Percentiles rank a stretch among this genome's conserved stretches.
Conservation (phyloP, 176 grass and related monocot genomes). For the Chrysopogon serrulatus region DNA sequence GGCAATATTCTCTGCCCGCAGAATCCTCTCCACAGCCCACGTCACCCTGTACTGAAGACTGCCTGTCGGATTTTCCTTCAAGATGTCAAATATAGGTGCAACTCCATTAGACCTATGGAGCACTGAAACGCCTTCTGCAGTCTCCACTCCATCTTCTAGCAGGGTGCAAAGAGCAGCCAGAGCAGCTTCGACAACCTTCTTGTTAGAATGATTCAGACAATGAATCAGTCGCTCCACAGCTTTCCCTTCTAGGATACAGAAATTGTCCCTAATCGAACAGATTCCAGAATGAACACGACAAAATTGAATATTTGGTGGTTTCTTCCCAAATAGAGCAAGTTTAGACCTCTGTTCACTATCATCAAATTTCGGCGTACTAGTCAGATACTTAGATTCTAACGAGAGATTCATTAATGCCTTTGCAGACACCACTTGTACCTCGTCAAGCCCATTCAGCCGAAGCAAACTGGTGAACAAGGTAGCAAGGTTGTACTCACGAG, state of each 20-base stretch:
- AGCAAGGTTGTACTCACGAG: slow-evolving; percentile 61
- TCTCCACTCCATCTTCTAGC: slow-evolving; percentile 61
- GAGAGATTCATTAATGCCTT: slow-evolving; percentile 70
- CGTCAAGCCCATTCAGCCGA: slow-evolving; percentile 53
- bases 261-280: slow-evolving; percentile 57
- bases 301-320: slow-evolving; percentile 16
- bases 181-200: slow-evolving; percentile 55
- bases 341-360: slow-evolving; percentile 18
- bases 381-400: slow-evolving; percentile 54
- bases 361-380: slow-evolving; percentile 31
- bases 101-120: slow-evolving; percentile 39
- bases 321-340: slow-evolving; percentile 18
- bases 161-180: slow-evolving; percentile 68
- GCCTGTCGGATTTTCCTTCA: slow-evolving; percentile 51
- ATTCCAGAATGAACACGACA: slow-evolving; percentile 64
- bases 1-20: slow-evolving; percentile 59
- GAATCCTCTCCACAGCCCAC: slow-evolving; percentile 83
- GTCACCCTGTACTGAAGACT: slow-evolving; percentile 54
- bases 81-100: slow-evolving; percentile 51
- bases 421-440: slow-evolving; percentile 56
- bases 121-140: slow-evolving; percentile 38
- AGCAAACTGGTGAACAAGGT: slow-evolving; percentile 60
- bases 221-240: slow-evolving; percentile 61
- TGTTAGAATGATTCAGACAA: slow-evolving; percentile 65
- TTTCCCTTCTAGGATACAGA: slow-evolving; percentile 74